Evolutionary conservation across 2,329 filamentous ascomycete genomes (phyloP).

Genomic region (Fusarium austroafricanum): DNA sequence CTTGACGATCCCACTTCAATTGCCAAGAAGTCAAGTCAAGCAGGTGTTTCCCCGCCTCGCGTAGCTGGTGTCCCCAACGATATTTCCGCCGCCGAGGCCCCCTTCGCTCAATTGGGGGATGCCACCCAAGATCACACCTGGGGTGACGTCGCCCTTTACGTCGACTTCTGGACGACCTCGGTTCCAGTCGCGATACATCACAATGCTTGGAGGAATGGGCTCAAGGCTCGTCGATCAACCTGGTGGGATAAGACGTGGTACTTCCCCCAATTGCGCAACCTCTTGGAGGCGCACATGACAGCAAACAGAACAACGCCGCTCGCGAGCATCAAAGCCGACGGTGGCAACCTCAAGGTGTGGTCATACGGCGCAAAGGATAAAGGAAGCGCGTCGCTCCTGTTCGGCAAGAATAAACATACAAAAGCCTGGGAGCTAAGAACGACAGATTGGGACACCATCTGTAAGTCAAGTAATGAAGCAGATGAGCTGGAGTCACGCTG

Average conservation of each 20-base stretch:
- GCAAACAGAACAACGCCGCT: constrained; percentile 30
- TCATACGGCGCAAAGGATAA: constrained; percentile 25
- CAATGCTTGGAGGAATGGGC: constrained; percentile 44
- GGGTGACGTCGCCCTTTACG: constrained; percentile 40
- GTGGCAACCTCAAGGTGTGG: constrained; percentile 25
- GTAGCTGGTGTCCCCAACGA: constrained; percentile 40
- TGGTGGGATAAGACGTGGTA: constrained; percentile 47
- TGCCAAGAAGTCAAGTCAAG: constrained; percentile 26
- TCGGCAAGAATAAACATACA: constrained; percentile 37
- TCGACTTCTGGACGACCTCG: constrained; percentile 42
- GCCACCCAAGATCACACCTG: constrained; percentile 13
- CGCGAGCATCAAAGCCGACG: constrained; percentile 24
- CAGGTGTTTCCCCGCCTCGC: constrained; percentile 42
- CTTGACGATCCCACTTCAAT: constrained; percentile 32
- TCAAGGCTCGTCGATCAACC: constrained; percentile 36
- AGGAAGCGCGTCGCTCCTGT: constrained; percentile 29
- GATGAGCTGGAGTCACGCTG: constrained; percentile 24
- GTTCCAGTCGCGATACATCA: constrained; percentile 44
- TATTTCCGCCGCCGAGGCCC: constrained; percentile 28
- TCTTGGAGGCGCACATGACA: constrained; percentile 32
- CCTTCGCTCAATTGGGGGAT: constrained; percentile 21
- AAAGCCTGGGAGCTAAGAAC: constrained; percentile 34
- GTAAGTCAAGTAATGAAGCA: constrained; percentile 26
- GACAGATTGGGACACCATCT: constrained; percentile 40
- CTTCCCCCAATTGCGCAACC: constrained; percentile 41